phyloP scores from a whole-genome alignment of 345 rosid species.

The Aquilaria malaccensis region DNA sequence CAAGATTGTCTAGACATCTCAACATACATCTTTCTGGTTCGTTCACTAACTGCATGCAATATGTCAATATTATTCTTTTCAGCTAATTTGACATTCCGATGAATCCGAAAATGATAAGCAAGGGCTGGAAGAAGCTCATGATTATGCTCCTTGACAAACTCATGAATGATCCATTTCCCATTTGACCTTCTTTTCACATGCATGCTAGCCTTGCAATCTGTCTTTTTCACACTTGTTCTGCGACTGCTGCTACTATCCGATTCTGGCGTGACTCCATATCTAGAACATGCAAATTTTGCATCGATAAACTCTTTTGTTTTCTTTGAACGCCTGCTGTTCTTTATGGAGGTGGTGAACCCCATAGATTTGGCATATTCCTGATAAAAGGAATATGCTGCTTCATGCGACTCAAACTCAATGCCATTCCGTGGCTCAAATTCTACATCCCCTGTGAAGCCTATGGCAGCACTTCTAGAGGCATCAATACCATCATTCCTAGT shows the following conservation, averaged over 20 bases:
- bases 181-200: conserved; percentile 63
- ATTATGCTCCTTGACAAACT: conserved; percentile 58
- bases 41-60: conserved; percentile 40
- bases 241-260: conserved; percentile 42
- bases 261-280: conserved; percentile 61
- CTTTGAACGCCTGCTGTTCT: conserved; percentile 65
- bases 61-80: conserved; percentile 49
- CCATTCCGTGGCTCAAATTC: conserved; percentile 48
- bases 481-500: conserved; percentile 21
- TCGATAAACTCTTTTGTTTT: conserved; percentile 62
- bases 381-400: conserved; percentile 53
- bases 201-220: conserved; percentile 74
- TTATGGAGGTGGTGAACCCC: conserved; percentile 61
- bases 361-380: conserved; percentile 65
- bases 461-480: conserved; percentile 18
- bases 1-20: conserved; percentile 43
- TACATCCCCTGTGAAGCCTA: conserved; percentile 23
- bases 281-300: conserved; percentile 72
- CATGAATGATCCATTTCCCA: conserved; percentile 67
- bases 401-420: conserved; percentile 55
- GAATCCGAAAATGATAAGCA: conserved; percentile 45
- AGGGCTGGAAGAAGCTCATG: conserved; percentile 66
- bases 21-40: conserved; percentile 42
- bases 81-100: conserved; percentile 47
- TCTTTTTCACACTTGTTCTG: conserved; percentile 50